A percentile compares a stretch with the other conserved stretches of the same genome.
phyloP scores from a whole-genome alignment of 257 asterid genomes.

The Lycium ferocissimum region DNA sequence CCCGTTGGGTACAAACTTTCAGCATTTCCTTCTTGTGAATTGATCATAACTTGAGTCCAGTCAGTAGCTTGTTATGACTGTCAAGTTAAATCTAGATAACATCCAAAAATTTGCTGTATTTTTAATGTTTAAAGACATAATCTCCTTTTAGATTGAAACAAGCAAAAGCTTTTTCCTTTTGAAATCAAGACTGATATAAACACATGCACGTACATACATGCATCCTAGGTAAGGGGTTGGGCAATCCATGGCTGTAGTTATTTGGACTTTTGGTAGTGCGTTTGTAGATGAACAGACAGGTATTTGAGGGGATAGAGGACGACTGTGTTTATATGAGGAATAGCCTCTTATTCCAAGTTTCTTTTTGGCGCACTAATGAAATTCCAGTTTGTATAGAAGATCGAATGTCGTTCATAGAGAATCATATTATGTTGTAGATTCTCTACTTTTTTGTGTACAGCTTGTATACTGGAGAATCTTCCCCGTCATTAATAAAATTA shows the following conservation, averaged over 20 bases:
- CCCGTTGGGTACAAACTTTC: not conserved
- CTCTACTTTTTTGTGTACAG: not conserved
- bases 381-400: conserved; percentile 5
- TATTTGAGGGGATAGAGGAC: not conserved
- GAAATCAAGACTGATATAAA: not conserved
- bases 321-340: not conserved
- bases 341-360: not conserved
- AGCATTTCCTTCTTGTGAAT: not conserved
- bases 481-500: not conserved
- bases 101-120: not conserved
- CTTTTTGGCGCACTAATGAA: not conserved
- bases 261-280: not conserved
- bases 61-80: not conserved
- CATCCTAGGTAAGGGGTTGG: not conserved
- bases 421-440: not conserved
- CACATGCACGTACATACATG: not conserved
- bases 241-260: not conserved
- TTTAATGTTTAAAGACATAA: not conserved
- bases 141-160: not conserved
- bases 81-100: not conserved
- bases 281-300: not conserved
- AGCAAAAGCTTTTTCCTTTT: not conserved
- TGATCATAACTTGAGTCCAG: not conserved
- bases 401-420: not conserved
- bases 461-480: not conserved